Conservation (phyloP, 2,329 filamentous ascomycete genomes). For the Diaporthe citri region DNA sequence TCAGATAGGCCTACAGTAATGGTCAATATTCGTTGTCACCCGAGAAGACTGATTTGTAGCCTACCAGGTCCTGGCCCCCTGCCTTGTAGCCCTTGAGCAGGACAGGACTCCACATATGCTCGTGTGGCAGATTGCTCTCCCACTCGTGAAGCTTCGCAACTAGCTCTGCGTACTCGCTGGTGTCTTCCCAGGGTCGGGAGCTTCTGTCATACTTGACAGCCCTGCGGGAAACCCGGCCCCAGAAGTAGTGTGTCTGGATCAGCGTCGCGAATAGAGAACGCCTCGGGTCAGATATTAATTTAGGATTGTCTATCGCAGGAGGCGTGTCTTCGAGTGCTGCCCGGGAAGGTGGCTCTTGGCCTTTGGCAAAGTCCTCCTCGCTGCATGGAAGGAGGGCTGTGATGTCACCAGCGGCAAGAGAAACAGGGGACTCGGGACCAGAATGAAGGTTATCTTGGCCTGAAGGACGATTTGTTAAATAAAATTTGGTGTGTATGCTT, state of each 20-base stretch:
- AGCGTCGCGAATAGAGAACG: conserved; percentile 68
- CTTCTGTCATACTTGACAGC: conserved; percentile 60
- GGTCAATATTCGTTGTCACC: neutral
- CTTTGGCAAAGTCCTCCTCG: conserved; percentile 64
- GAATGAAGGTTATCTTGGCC: conserved; percentile 69
- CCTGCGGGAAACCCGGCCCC: conserved; percentile 64
- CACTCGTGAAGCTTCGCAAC: conserved; percentile 59
- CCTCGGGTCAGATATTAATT: conserved; percentile 56
- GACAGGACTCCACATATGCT: conserved; percentile 61
- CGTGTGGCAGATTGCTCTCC: conserved; percentile 61
- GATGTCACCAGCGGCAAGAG: conserved; percentile 65
- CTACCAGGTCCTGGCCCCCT: conserved; percentile 63
- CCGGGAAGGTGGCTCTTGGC: conserved; percentile 60
- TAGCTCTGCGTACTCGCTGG: conserved; percentile 62
- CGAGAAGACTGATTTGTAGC: conserved; percentile 34
- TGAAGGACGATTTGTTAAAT: conserved; percentile 39
- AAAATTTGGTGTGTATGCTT: neutral
- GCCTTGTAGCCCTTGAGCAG: conserved; percentile 60
- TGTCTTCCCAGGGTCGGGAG: conserved; percentile 59
- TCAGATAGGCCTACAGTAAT: conserved; percentile 62
- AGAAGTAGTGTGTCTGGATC: conserved; percentile 67
- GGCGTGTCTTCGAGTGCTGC: conserved; percentile 67
- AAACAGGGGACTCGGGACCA: conserved; percentile 63
- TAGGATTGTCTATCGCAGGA: conserved; percentile 60
- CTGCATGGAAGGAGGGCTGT: conserved; percentile 66